Base-by-base conservation (phyloP, 2,329 filamentous ascomycete species). In the Hypoxylon sp. region DNA sequence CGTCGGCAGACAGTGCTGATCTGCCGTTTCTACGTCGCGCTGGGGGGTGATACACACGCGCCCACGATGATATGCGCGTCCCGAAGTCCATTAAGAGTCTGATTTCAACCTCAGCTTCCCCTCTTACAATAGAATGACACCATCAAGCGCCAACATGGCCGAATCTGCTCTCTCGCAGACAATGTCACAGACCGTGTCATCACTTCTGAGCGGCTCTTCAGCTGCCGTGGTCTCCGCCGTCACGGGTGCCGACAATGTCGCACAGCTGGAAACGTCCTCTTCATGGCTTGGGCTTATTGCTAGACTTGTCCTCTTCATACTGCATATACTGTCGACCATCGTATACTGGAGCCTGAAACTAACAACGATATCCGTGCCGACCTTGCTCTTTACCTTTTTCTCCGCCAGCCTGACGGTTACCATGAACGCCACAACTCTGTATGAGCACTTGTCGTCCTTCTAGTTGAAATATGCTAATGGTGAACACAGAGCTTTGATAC, bases 351-450 rank as follows among this genome's bases (percentile, higher is more conserved):
- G 88, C 51, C 86, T 97, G 66, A 91, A 90, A 60, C 90, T 97
- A 70, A 84, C 88, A 15, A 96, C 94, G 21, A 92, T 98, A 66
- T 96, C 91, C 13, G 75, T 97, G 57, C 95, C 95, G 38, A 92
- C 91, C 73, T 86, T 95, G 75, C 84, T 98, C 15, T 99, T 96
- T 37, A 72, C 65, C 11, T 53, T 74, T 35, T 74, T 74, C 51
- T 75, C 74, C 6, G 73, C 92, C 63, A 97, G 91, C 74, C 80
- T 96, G 79, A 99, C 95, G 0, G 91, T 99, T 71, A 99, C 95
- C 9, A 96, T 99, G 93, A 98, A 98, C 73, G 94, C 95, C 67
- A 98, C 94, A 17, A 99, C 95, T 15, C 77, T 99, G 87, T 96
- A 86, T 72, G 87, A 62, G 4, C 13, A 53, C 24, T 15, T 42